A percentile compares a stretch with the other conserved stretches of the same genome.
These are phyloP conservation scores for Ogataea angusta DNA, from an alignment of 805 yeast species.

Conservation along the genomic window DNA sequence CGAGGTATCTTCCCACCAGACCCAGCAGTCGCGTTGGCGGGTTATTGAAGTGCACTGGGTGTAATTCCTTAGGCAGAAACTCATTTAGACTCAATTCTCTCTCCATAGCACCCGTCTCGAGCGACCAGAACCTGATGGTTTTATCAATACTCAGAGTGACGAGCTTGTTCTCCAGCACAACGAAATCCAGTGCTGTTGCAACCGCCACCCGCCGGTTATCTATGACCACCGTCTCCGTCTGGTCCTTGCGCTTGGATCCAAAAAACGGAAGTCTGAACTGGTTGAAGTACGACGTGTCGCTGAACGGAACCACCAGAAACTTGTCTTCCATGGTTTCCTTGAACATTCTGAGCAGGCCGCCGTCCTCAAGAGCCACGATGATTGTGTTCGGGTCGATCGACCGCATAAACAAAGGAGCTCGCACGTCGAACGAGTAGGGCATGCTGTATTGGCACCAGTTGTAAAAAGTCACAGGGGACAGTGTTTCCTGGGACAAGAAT, in stretches of 20 bases:
- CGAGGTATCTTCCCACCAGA: slow-evolving; percentile 13
- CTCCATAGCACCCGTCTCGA: slow-evolving; percentile 32
- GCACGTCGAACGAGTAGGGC: slow-evolving; percentile 61
- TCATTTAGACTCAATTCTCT: slow-evolving; percentile 23
- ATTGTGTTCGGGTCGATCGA: slow-evolving; percentile 43
- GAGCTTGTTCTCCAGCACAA: slow-evolving; percentile 12
- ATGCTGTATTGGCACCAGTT: slow-evolving; percentile 67
- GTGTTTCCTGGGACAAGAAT: slow-evolving; percentile 34
- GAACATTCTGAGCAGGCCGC: slow-evolving; percentile 62
- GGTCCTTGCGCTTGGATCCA: slow-evolving; percentile 8
- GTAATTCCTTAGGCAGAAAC: slow-evolving; percentile 21
- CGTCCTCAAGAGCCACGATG: slow-evolving; percentile 68
- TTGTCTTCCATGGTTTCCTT: slow-evolving; percentile 27
- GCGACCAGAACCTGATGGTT: slow-evolving; percentile 58
- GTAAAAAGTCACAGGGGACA: slow-evolving; percentile 29
- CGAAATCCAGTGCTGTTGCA: slow-evolving; percentile 22
- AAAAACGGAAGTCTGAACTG: slow-evolving; percentile 31
- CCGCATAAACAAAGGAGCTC: slow-evolving; percentile 52
- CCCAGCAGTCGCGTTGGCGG: slow-evolving; percentile 21
- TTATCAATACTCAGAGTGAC: slow-evolving; percentile 53
- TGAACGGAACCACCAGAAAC: slow-evolving; percentile 38
- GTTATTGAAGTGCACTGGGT: slow-evolving; percentile 17
- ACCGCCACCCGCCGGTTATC: slow-evolving; percentile 22
- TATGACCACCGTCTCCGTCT: slow-evolving; percentile 16
- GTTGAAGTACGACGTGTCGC: slow-evolving; percentile 47